A percentile compares a stretch with the other conserved stretches of the same genome.
Evolutionary conservation across 2,329 filamentous ascomycete genomes (phyloP).

Genomic region (Pseudopyricularia javanii): DNA sequence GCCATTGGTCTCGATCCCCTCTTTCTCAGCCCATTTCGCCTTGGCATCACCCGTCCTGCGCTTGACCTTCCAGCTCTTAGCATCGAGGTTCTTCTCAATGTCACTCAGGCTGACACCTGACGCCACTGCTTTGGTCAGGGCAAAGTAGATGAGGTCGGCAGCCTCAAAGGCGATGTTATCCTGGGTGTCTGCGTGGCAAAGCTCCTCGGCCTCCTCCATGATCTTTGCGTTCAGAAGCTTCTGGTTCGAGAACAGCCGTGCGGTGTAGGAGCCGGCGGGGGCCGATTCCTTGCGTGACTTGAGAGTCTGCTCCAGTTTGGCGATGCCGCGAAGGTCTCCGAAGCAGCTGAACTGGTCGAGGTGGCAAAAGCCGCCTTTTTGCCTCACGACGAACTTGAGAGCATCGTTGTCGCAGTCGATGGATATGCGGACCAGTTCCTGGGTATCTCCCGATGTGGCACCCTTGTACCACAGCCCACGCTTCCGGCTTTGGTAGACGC

Average conservation of each 20-base stretch:
- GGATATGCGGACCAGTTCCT: constrained; percentile 73
- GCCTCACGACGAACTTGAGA: constrained; percentile 76
- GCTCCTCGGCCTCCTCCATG: constrained; percentile 90
- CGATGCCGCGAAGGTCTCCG: constrained; percentile 70
- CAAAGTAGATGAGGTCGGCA: constrained; percentile 92
- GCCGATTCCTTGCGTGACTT: constrained; percentile 70
- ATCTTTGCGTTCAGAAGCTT: constrained; percentile 90
- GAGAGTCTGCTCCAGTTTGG: constrained; percentile 78
- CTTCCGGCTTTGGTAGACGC: constrained; percentile 94
- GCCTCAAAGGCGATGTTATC: constrained; percentile 88
- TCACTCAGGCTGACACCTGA: constrained; percentile 79
- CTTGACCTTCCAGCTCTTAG: constrained; percentile 93
- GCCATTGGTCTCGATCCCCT: constrained; percentile 44
- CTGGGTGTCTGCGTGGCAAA: constrained; percentile 73
- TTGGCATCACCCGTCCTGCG: constrained; percentile 89
- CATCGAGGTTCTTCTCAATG: constrained; percentile 83
- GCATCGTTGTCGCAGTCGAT: constrained; percentile 93
- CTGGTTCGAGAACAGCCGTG: constrained; percentile 80
- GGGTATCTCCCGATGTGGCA: constrained; percentile 83
- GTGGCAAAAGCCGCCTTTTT: constrained; percentile 90
- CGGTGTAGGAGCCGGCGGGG: constrained; percentile 85
- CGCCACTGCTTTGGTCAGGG: constrained; percentile 75
- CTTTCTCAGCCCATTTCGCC: constrained; percentile 79
- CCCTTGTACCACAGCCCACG: constrained; percentile 95
- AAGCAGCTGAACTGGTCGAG: constrained; percentile 86